Percentiles rank a stretch among this genome's conserved stretches.
phyloP scores from a whole-genome alignment of 2,329 filamentous ascomycete species.

The Talaromyces amestolkiae region DNA sequence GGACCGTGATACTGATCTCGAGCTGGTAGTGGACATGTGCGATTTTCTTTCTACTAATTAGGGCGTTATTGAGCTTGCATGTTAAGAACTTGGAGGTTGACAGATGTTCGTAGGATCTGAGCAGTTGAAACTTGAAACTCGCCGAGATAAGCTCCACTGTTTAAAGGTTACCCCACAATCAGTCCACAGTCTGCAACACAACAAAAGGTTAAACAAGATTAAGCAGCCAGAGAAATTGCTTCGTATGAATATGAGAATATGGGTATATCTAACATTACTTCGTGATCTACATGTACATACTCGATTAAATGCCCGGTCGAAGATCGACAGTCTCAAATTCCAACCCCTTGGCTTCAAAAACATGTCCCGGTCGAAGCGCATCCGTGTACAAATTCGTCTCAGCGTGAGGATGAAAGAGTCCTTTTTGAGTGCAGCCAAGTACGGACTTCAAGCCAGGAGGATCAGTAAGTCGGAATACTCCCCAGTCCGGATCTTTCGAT shows the following conservation, averaged over 20 bases:
- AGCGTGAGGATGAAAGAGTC: constrained; percentile 78
- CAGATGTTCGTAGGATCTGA: not conserved
- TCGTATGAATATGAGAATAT: not conserved
- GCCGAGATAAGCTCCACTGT: not conserved
- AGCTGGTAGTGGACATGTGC: constrained; percentile 20
- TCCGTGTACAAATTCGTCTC: constrained; percentile 74
- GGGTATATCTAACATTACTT: constrained; percentile 16
- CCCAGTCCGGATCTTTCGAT: constrained; percentile 70
- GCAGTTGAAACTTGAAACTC: not conserved
- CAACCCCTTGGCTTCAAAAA: constrained; percentile 65
- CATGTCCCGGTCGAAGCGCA: constrained; percentile 68
- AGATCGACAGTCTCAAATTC: constrained; percentile 68
- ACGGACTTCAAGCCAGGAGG: constrained; percentile 87
- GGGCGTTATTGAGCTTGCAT: not conserved
- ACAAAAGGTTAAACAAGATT: not conserved
- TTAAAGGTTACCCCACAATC: not conserved
- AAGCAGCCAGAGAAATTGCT: not conserved
- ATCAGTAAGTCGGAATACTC: constrained; percentile 89
- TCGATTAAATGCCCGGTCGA: constrained; percentile 27
- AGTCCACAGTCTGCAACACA: not conserved
- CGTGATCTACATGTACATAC: constrained; percentile 1
- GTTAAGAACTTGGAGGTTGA: not conserved
- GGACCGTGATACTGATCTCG: constrained; percentile 17
- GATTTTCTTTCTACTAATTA: too few relatives aligned
- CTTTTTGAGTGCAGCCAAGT: constrained; percentile 70